Base-by-base conservation (phyloP, 2,329 filamentous ascomycete genomes). In the Coniochaeta sp. region DNA sequence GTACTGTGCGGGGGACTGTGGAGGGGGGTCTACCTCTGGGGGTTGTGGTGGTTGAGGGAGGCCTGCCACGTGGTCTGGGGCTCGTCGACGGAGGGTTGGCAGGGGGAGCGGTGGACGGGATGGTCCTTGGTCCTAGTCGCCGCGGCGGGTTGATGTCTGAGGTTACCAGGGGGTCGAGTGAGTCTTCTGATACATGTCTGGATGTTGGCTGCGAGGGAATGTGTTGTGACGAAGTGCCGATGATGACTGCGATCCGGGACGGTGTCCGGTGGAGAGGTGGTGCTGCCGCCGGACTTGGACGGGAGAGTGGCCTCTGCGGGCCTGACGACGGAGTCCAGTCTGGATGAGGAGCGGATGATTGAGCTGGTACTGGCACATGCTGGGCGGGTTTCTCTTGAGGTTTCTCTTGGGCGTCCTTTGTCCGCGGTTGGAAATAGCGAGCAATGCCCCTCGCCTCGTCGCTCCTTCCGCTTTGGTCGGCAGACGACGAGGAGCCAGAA, bases 161-260 rank as follows among this genome's bases (percentile, higher is more conserved):
- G 14, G 55, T 57, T 44, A 57, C 55, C 16, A 47, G 22, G 38
- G 12, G 17, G 5, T 26, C 16, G 12, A 56, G 16, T 12, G 54
- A 38, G 7, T 56, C 54, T n/a, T 56, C 54, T 36, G 54, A 56
- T 3, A 1, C 32, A 12, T 56, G 9, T 6, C 34, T 56, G 16
- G 34, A 22, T 56, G 30, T n/a, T n/a, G 30, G 22, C n/a, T 34
- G 30, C 38, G 54, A 38, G 9, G 17, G 26, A 3, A 44, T 3
- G 7, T 34, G 38, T 57, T 12, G 26, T 44, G 34, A 44, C 57
- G 64, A 26, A 58, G 60, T 36, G 4, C 55, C 50, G 16, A 65
- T 44, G 17, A 65, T 57, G 3, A 65, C 57, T 10, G 60, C 63
- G 17, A 65, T 55, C 3, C 54, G 57, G 4, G 30, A 26, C 9